Evolutionary conservation across 1,284 basidiomycete species (phyloP), one percentile per base, ranked within the genome.

Genomic region (Athelia psychrophila): DNA sequence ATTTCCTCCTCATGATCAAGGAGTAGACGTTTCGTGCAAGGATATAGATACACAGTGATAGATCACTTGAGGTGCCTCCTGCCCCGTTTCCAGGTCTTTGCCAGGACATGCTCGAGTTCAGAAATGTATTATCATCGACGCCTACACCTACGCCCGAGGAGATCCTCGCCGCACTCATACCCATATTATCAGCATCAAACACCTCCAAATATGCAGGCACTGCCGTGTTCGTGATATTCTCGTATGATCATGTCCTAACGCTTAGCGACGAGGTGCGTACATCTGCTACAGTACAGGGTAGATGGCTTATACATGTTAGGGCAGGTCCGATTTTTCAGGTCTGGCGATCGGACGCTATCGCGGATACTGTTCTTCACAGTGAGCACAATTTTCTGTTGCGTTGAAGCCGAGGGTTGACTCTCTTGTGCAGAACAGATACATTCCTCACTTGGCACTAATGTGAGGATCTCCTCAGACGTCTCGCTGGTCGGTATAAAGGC

Each of bases 271-370:
- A 46, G 44, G 44, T 46, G 25, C 9, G 44, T 18, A 6, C 23
- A 23, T 46, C 23, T 8, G 19, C 9, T 23, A 23, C 24, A 5
- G n/a, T 9, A 23, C 15, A 8, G 5, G 6, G 24, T 23, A n/a
- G n/a, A 46, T n/a, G n/a, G n/a, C n/a, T n/a, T n/a, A n/a, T n/a
- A n/a, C n/a, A n/a, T n/a, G n/a, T 27, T n/a, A 8, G 8, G 9
- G 22, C 27, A 67, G 65, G 45, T 65, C 25, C 48, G 58, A 19
- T 63, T 58, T 49, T 67, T 64, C 54, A 65, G 65, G 65, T 52
- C 54, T 2, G 62, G 63, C 2, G 22, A 48, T 27, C 65, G 65
- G 65, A 52, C 54, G 2, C 35, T 60, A 20, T 60, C 65, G 6
- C 57, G 59, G 8, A 47, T 60, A 20, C 46, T 67, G 16, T 67